Conservation (phyloP, 768 basidiomycete species). For the Termitomyces titanicus region DNA sequence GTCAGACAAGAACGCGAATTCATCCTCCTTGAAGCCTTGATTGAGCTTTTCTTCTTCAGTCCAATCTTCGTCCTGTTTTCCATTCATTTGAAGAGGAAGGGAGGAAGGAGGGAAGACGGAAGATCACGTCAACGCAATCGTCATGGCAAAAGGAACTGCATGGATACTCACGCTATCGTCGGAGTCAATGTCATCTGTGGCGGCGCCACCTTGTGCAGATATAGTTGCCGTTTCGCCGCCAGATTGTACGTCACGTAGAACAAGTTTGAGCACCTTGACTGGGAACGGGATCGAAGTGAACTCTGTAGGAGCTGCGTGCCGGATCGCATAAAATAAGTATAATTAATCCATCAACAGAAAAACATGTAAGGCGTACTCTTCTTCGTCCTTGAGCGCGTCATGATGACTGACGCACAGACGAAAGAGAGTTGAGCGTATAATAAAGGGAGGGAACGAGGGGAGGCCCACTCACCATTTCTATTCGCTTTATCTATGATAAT, state of each 20-base stretch:
- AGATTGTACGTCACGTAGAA: constrained; percentile 80
- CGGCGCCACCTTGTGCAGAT: constrained; percentile 42
- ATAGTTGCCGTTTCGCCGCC: constrained; percentile 72
- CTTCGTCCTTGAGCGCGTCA: constrained; percentile 92
- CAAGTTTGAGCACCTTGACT: constrained; percentile 86
- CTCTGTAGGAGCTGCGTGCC: constrained; percentile 69
- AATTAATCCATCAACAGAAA: constrained; percentile 24
- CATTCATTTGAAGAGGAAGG: neutral
- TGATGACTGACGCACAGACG: constrained; percentile 65
- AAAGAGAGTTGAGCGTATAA: constrained; percentile 20
- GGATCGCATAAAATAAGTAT: constrained; percentile 3
- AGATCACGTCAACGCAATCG: neutral
- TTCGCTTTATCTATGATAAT: constrained; percentile 81
- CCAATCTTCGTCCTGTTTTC: constrained; percentile 83
- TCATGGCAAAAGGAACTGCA: neutral
- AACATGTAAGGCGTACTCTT: constrained; percentile 51
- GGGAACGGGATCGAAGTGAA: constrained; percentile 87
- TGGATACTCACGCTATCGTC: constrained; percentile 68
- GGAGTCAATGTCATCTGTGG: constrained; percentile 53
- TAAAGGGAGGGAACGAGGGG: neutral
- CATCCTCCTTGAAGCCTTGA: constrained; percentile 62
- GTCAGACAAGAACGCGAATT: constrained; percentile 81
- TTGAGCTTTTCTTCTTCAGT: constrained; percentile 75
- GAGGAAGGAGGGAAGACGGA: neutral
- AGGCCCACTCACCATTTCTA: constrained; percentile 62